Conservation (phyloP, 2,329 filamentous ascomycete genomes). For the Blastomyces parvus region DNA sequence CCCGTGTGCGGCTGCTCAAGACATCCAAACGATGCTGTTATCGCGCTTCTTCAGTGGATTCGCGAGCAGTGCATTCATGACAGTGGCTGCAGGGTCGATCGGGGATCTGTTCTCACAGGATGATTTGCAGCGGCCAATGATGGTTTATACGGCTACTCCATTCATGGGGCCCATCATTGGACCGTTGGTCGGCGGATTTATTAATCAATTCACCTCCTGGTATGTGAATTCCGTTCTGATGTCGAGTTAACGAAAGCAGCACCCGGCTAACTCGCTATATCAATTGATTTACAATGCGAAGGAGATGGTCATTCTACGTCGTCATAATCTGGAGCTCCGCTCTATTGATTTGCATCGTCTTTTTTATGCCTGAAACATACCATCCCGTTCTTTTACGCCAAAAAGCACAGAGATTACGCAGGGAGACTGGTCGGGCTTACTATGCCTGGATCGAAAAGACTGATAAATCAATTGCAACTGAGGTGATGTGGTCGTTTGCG, state of each 20-base stretch:
- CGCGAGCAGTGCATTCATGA: constrained; percentile 55
- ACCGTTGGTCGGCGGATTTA: constrained; percentile 56
- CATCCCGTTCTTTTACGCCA: constrained; percentile 59
- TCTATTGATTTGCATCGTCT: constrained; percentile 50
- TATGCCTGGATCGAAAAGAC: constrained; percentile 60
- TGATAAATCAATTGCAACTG: constrained; percentile 51
- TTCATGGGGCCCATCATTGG: constrained; percentile 46
- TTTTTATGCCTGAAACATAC: constrained; percentile 74
- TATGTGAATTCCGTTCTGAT: background rate
- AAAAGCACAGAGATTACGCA: constrained; percentile 57
- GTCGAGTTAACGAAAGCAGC: too few species aligned
- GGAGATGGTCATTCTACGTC: constrained; percentile 65
- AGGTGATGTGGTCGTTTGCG: constrained; percentile 48
- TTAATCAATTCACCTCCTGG: constrained; percentile 62
- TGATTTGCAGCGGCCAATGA: constrained; percentile 65
- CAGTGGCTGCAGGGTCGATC: constrained; percentile 68
- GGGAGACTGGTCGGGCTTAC: constrained; percentile 64
- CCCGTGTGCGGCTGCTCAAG: constrained; percentile 44
- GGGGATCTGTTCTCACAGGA: constrained; percentile 60
- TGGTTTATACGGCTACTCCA: constrained; percentile 57
- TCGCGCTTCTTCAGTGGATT: constrained; percentile 52
- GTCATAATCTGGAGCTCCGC: constrained; percentile 62
- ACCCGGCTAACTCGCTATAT: background rate
- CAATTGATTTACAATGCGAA: background rate
- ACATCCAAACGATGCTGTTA: constrained; percentile 48